Evolutionary conservation across 345 rosid species (phyloP).

Genomic region (Ceriops zippeliana): DNA sequence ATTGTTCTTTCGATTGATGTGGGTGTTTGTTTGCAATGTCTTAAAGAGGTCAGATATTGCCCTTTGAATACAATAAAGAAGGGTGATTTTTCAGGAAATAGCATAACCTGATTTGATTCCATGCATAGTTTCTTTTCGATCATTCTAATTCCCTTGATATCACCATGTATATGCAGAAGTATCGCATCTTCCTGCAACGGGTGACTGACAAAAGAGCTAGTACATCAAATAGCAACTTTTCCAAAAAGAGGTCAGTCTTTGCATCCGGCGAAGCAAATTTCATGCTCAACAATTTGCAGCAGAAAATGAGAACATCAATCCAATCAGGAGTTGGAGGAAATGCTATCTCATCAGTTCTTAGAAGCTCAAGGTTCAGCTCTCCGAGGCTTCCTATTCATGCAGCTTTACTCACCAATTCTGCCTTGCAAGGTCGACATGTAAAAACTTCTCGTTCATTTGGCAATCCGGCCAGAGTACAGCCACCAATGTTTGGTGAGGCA

Average conservation of each 20-base stretch:
- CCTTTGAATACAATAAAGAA: too few relatives aligned
- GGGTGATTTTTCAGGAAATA: too few relatives aligned
- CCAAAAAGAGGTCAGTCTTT: slow-evolving; percentile 31
- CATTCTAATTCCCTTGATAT: too few relatives aligned
- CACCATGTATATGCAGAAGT: slow-evolving; percentile 44
- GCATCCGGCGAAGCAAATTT: slow-evolving; percentile 21
- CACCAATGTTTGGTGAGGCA: not conserved
- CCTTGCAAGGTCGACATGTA: slow-evolving; percentile 6
- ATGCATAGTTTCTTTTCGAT: too few relatives aligned
- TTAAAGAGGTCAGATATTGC: too few relatives aligned
- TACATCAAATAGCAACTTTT: slow-evolving; percentile 7
- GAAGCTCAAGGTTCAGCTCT: not conserved
- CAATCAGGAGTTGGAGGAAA: slow-evolving; percentile 10
- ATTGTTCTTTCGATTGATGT: too few relatives aligned
- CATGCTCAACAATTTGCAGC: not conserved
- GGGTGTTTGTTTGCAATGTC: too few relatives aligned
- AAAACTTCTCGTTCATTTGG: slow-evolving; percentile 11
- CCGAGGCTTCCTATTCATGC: not conserved
- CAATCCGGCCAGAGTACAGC: slow-evolving; percentile 9
- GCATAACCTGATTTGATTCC: too few relatives aligned
- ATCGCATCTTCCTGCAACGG: slow-evolving; percentile 52
- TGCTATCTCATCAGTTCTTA: not conserved
- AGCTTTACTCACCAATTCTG: not conserved
- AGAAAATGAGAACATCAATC: not conserved
- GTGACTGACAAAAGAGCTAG: slow-evolving; percentile 32